Evolutionary conservation across 768 basidiomycete species (phyloP), one percentile per base, ranked within the genome.

Genomic region (Guyanaporus albipodus): DNA sequence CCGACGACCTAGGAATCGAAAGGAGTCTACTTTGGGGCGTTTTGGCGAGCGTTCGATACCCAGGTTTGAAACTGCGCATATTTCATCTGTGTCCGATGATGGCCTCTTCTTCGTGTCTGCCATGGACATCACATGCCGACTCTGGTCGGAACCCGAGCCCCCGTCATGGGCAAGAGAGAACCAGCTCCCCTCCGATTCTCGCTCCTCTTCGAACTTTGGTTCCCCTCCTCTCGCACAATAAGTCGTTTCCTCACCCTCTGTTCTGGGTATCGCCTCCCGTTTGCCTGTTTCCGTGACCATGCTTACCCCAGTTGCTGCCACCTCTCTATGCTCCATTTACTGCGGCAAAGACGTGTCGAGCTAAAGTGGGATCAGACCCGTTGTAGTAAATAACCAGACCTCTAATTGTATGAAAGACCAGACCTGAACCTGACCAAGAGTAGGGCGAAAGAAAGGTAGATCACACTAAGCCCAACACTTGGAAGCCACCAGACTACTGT

Each of bases 181-280:
- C 24, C 76, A 61, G 24, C 74, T 62, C 55, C 78, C 77, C 14
- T 37, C 42, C 24, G 72, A 70, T 4, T 63, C 63, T 7, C 49
- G 54, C 33, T 56, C 52, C 17, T 41, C 38, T 38, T 24, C 41
- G 24, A 15, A 9, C 9, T 15, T 60, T 53, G 36, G 46, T 19
- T 29, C 35, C 17, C 38, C n/a, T 47, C 42, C 41, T 11, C 24
- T 44, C 9, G n/a, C 14, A 21, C 22, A 23, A 33, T 15, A 22
- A 8, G 37, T 22, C 47, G 44, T 46, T 24, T 37, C 40, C 1
- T 39, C 40, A 26, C 31, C 38, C 26, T 40, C 34, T 46, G 22
- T 37, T 2, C 11, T 19, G 35, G 23, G 24, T 17, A 38, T 22
- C n/a, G 35, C 38, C 12, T 38, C 24, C 36, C 3, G 35, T 28